Evolutionary conservation across 2,329 filamentous ascomycete species (phyloP), one percentile per base, ranked within the genome.

Genomic region (Fusarium sp.): DNA sequence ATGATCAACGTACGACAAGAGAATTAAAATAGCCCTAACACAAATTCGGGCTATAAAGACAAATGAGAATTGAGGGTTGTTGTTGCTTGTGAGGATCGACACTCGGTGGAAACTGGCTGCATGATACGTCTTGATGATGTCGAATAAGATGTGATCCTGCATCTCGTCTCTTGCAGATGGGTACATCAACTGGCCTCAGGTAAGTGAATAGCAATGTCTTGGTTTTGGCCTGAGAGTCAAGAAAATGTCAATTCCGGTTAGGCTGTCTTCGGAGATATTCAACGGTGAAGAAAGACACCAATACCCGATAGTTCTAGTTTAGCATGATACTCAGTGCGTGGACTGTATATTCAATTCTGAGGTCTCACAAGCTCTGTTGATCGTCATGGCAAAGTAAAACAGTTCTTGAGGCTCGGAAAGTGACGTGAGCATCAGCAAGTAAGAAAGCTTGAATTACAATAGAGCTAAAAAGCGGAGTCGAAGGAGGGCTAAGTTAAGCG

Each of bases 351-450:
- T 42, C 32, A 33, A 20, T 14, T n/a, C 60, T 18, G 20, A 37
- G 17, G 23, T 23, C 35, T 38, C 46, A 67, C 37, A 48, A 45
- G 32, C 55, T 40, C 30, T 27, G 26, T 38, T 52, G 56, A 58
- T 64, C 57, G 42, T 53, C n/a, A 56, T 26, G 30, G 26, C 20
- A 48, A 23, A n/a, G 40, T 35, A 20, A 30, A 49, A 32, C 32
- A 27, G 59, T 49, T 69, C 40, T 26, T 40, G 53, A 56, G 65
- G 26, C n/a, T 57, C 48, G 35, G 56, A 62, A 62, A 67, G 63
- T 70, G 68, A 70, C 61, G 69, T 60, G 64, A 62, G 44, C 53
- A 69, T 30, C 49, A 49, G 56, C 41, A 63, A 57, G 44, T 46
- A 41, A 63, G 42, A 42, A 55, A 60, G 32, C 55, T 69, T 42